A percentile compares a stretch with the other conserved stretches of the same genome.
Evolutionary conservation across 495 filamentous ascomycete genomes (phyloP).

Genomic region (Neurospora intermedia): DNA sequence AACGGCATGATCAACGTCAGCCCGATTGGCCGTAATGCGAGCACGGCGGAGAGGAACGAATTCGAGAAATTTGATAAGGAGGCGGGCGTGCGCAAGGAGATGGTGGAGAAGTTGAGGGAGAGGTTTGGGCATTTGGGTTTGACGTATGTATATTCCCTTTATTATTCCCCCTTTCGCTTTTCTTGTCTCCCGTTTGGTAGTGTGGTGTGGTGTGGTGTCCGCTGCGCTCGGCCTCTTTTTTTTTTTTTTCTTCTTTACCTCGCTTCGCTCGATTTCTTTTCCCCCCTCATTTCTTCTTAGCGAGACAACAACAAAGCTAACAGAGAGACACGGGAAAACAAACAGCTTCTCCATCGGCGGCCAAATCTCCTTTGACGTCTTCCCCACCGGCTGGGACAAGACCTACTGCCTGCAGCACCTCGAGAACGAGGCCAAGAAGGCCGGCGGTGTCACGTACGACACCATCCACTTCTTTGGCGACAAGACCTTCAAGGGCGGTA

Average conservation of each 20-base stretch:
- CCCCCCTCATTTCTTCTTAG: not conserved
- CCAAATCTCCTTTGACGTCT: constrained; percentile 96
- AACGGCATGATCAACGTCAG: constrained; percentile 96
- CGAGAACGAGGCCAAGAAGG: constrained; percentile 62
- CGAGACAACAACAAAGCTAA: not conserved
- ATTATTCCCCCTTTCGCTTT: too few species aligned
- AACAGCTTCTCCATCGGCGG: constrained; percentile 82
- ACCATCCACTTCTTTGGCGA: constrained; percentile 98
- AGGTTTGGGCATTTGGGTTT: constrained; percentile 74
- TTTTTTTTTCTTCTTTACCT: not conserved
- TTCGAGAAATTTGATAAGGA: constrained; percentile 69
- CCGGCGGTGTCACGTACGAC: constrained; percentile 61
- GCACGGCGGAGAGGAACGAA: constrained; percentile 62
- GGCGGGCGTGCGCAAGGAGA: constrained; percentile 57
- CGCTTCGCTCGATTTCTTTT: not conserved
- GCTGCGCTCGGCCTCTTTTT: not conserved
- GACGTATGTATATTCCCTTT: too few species aligned
- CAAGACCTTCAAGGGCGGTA: constrained; percentile 80
- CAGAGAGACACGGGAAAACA: not conserved
- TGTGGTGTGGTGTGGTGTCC: not conserved
- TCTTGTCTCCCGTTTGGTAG: not conserved
- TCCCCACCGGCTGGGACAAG: constrained; percentile 96
- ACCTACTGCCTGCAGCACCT: constrained; percentile 90
- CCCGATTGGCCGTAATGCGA: constrained; percentile 88
- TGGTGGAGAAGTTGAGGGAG: constrained; percentile 66